Base-by-base conservation (phyloP, 2,329 filamentous ascomycete genomes). In the Aspergillus pseudonomiae region DNA sequence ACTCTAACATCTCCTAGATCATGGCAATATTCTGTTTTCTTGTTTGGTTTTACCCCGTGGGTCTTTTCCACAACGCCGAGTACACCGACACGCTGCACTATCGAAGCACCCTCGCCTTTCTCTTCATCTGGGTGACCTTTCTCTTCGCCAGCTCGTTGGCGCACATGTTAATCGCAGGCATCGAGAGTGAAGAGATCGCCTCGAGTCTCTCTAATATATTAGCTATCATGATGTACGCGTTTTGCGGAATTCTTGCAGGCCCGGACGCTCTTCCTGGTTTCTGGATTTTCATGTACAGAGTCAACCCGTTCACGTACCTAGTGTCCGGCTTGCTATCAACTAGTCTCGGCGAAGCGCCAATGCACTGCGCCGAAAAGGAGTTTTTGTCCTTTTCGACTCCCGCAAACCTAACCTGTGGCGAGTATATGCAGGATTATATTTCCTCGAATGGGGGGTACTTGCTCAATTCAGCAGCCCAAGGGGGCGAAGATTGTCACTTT, bases 111-210 rank as follows among this genome's bases (percentile, higher is more conserved):
- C 78, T 91, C 1, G 85, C 90, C 59, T 81, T 91, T 14, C 77
- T 92, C 4, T 85, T 88, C 70, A 81, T 83, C 67, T 82, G 89
- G 62, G 82, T 87, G 62, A 87, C 92, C 65, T 83, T 92, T 73
- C 78, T 92, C 66, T 92, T 88, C 74, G 85, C 88, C 34, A 86
- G 84, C 30, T 87, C 89, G 0, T 92, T 92, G 68, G 87, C 89
- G 0, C 86, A 91, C 67, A 87, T 92, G 84, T 83, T 86, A 30
- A 90, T 92, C 61, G 86, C 88, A 11, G 64, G 62, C 4, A 16
- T 66, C n/a, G 56, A 45, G 1, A 63, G 45, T 11, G 57, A 36
- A 7, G 59, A 64, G 19, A 32, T 59, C 2, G 64, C 62, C 16
- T 62, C 59, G 6, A 57, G 55, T 14, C 10, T 66, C 7, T 55